Base-by-base conservation (phyloP, 805 yeast species). In the Saccharomycopsis oosterbeekiorum region DNA sequence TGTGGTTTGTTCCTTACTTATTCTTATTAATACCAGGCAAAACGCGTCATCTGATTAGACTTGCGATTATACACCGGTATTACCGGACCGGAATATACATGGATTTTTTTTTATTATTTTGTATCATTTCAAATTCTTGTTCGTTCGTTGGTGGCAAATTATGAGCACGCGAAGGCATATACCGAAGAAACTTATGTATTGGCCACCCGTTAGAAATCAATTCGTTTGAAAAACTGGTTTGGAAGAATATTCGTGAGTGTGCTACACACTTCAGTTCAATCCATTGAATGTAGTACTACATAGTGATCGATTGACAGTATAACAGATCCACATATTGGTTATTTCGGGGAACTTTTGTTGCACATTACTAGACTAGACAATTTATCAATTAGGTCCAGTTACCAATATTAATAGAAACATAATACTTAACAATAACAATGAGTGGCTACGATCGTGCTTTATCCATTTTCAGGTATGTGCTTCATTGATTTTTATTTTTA, bases 371-470 rank as follows among this genome's bases (percentile, higher is more conserved):
- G 14, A 17, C 21, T 42, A 15, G 50, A 3, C 9, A 19, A 41
- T 15, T 42, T 42, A 17, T 5, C 21, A 6, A 17, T 19, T 24
- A 42, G 21, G 15, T 17, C 14, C 10, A 17, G 9, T 10, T 17
- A 24, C 50, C 9, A 42, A 14, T 4, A 2, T n/a, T 42, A 42
- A 2, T 17, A 24, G 8, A 17, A 4, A 5, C 11, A 11, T 9
- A 19, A 47, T 11, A 47, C n/a, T 21, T 47, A 24, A 29, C 26
- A 26, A 19, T 19, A n/a, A 69, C 17, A 55, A 93, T 93, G 99
- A 89, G 97, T 81, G 98, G 99, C 65, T 93, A 93, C 96, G 99
- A 93, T 76, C 85, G 98, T 82, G 99, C 99, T 61, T 82, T 93
- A 69, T 92, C 97, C 65, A 96, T 93, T 74, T 93, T 93, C 78